Evolutionary conservation across 1,284 basidiomycete genomes (phyloP), one percentile per base, ranked within the genome.

Genomic region (Tilletiopsis washingtonensis): DNA sequence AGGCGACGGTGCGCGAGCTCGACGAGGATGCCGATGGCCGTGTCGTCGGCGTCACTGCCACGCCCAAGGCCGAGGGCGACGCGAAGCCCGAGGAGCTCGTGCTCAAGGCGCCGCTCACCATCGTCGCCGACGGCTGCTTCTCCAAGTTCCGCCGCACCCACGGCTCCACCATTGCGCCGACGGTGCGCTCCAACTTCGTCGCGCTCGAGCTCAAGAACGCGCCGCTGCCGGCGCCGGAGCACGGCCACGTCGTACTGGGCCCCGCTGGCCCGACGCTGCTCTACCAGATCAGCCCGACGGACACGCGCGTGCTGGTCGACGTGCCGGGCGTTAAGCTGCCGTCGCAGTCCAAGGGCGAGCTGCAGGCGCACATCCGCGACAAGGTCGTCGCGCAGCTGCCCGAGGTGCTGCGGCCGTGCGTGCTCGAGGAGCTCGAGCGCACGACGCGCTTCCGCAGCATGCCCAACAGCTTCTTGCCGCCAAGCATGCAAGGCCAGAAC

Each of bases 41-140:
- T 23, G 56, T 69, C 23, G 45, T 59, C 17, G 69, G 69, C 24
- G 56, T 65, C 17, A 47, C 45, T 24, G 63, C 64, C 7, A 52
- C 57, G 1, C 51, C 49, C 48, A 64, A 64, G 49, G 34, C 50
- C 0, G 44, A 44, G 12, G n/a, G 23, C 23, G 6, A n/a, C 4
- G 25, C 26, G 12, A n/a, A n/a, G n/a, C 3, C 32, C 32, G 27
- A 47, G 20, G 27, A 49, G 20, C 6, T 59, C 40, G 73, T 75
- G 44, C 72, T 77, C 46, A 81, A 78, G 49, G 89, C 87, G 0
- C 82, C 85, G 40, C 75, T 98, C 40, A 89, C 89, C 40, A 78
- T 98, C 70, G 77, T 97, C 49, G 90, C 91, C 5, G 93, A 98
- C 73, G 93, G 93, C 0, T 96, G 90, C 74, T 90, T 91, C 74